Percentiles rank a stretch among this genome's conserved stretches.
Evolutionary conservation across 164 flowering plant species (phyloP).

Genomic region (Vitis labrusca): DNA sequence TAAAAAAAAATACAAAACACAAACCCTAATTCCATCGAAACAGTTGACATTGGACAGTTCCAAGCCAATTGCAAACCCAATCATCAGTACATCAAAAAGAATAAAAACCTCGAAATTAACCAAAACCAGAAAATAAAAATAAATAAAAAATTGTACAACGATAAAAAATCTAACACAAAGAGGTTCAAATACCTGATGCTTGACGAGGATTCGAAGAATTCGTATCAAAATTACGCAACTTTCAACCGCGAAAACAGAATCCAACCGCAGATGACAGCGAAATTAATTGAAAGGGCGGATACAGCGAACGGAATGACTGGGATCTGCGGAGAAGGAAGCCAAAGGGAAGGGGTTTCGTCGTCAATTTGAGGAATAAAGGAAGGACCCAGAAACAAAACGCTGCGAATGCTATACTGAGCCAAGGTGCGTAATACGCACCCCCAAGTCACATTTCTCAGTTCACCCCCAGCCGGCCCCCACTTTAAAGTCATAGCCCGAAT

Average conservation of each 20-base stretch:
- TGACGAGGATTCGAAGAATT: neutral
- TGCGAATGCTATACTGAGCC: constrained; percentile 9
- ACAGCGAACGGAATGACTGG: neutral
- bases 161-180: neutral
- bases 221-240: neutral
- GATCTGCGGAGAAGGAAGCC: neutral
- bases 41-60: neutral
- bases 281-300: neutral
- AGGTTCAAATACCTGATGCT: neutral
- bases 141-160: neutral
- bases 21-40: neutral
- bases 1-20: neutral
- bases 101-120: neutral
- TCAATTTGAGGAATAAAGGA: constrained; percentile 13
- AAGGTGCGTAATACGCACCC: constrained; percentile 12
- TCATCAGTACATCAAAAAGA: neutral
- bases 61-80: constrained; percentile 2
- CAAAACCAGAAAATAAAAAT: neutral
- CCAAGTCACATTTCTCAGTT: neutral
- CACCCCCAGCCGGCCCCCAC: neutral
- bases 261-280: neutral
- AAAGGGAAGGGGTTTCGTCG: neutral
- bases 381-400: constrained; percentile 24
- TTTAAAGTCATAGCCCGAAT: neutral
- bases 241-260: neutral